Evolutionary conservation across 1,284 basidiomycete species (phyloP).

Genomic region (Irpex lacteus): DNA sequence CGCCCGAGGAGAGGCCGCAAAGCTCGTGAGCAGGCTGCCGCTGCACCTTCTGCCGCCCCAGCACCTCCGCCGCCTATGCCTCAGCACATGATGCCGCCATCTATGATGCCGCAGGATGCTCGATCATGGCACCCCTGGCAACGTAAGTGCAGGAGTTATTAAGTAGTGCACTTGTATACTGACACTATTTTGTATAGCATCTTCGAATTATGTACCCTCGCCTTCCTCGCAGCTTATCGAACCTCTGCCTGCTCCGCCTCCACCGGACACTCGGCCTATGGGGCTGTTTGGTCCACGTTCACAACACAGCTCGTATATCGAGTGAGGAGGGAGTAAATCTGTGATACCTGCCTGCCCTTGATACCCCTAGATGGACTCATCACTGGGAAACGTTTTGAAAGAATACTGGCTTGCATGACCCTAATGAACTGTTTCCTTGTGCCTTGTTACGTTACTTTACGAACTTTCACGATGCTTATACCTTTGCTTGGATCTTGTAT

Average conservation of each 20-base stretch:
- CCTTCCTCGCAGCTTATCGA: slow-evolving; percentile 41
- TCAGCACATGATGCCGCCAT: slow-evolving; percentile 5
- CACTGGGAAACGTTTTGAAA: background rate
- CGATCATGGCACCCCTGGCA: slow-evolving; percentile 66
- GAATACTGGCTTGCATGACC: background rate
- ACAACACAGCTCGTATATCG: slow-evolving; percentile 37
- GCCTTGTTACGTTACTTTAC: background rate
- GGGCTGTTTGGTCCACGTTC: slow-evolving; percentile 67
- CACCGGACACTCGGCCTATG: slow-evolving; percentile 38
- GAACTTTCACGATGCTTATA: background rate
- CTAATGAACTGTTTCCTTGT: background rate
- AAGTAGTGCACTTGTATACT: background rate
- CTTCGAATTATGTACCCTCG: slow-evolving; percentile 4
- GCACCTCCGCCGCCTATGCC: slow-evolving; percentile 25
- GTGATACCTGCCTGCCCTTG: background rate
- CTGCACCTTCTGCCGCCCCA: slow-evolving; percentile 16
- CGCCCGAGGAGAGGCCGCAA: slow-evolving; percentile 6
- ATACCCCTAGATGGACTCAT: background rate
- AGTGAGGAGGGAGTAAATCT: background rate
- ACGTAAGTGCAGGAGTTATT: slow-evolving; percentile 42
- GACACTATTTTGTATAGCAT: background rate
- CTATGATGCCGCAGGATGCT: slow-evolving; percentile 13
- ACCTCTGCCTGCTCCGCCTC: slow-evolving; percentile 46
- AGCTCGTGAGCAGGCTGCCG: slow-evolving; percentile 10
- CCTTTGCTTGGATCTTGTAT: background rate